Evolutionary conservation across 352 stramenopile species (phyloP).

Genomic region (Globisporangium solare): DNA sequence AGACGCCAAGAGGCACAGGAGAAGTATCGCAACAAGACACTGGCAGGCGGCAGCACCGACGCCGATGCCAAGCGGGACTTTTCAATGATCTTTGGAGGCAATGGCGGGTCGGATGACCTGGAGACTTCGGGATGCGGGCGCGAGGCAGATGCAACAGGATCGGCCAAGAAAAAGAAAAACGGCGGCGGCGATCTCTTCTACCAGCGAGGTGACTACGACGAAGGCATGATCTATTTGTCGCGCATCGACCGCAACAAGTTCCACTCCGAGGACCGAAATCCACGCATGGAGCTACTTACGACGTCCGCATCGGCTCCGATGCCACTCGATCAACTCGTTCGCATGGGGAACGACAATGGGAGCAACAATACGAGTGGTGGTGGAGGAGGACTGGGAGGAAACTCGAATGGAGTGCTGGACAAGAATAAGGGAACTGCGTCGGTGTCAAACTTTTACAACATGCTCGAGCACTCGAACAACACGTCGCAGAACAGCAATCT

Average conservation of each 20-base stretch:
- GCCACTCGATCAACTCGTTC: conserved; percentile 42
- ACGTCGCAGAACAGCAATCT: conserved; percentile 10
- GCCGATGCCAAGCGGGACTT: conserved; percentile 48
- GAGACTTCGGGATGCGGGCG: not conserved
- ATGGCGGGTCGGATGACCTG: not conserved
- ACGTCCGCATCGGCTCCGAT: conserved; percentile 35
- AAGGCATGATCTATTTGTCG: conserved; percentile 84
- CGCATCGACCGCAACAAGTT: conserved; percentile 74
- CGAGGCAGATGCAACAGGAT: conserved; percentile 6
- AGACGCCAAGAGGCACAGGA: conserved; percentile 75
- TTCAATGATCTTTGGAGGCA: conserved; percentile 43
- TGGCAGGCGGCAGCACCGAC: conserved; percentile 16
- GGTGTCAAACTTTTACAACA: conserved; percentile 20
- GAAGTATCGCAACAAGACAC: conserved; percentile 54
- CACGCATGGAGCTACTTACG: conserved; percentile 46
- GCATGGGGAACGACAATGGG: conserved; percentile 22
- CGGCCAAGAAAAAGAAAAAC: conserved; percentile 30
- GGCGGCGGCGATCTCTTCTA: conserved; percentile 81
- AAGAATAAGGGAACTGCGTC: conserved; percentile 8
- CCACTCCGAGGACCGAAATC: conserved; percentile 46
- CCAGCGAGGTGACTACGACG: conserved; percentile 77
- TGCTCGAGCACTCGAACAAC: conserved; percentile 17
- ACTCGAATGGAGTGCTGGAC: conserved; percentile 3
- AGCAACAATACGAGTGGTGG: not conserved
- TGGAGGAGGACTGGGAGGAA: not conserved